Percentiles rank a stretch among this genome's conserved stretches.
These are phyloP conservation scores for Dissophora ornata DNA, from an alignment of 192 early-diverging fungal genomes.

Conservation along the genomic window DNA sequence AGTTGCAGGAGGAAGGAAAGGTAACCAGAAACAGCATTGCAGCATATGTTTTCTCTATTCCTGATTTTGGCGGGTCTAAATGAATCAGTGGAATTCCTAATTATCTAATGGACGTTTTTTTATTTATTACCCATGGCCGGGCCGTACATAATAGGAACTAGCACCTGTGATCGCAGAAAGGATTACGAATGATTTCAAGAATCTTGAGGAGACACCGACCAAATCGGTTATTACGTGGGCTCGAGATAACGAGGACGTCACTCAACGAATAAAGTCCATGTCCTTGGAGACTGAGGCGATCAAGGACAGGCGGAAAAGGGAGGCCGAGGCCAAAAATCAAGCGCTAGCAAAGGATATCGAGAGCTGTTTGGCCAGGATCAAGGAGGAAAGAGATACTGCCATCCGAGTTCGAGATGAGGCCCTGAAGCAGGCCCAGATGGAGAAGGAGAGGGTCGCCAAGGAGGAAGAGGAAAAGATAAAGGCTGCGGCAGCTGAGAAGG, in stretches of 20 bases:
- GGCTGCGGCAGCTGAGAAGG: constrained; percentile 20
- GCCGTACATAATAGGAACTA: constrained; percentile 1
- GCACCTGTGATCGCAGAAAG: constrained; percentile 17
- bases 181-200: constrained; percentile 17
- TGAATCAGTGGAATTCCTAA: too few species aligned
- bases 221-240: background rate
- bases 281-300: constrained; percentile 21
- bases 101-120: too few species aligned
- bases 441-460: constrained; percentile 37
- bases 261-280: constrained; percentile 14
- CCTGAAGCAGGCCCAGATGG: constrained; percentile 3
- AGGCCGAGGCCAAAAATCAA: constrained; percentile 32
- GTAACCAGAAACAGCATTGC: constrained; percentile 21
- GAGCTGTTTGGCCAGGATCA: constrained; percentile 14
- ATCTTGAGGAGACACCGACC: background rate
- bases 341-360: constrained; percentile 25
- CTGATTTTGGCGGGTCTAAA: too few species aligned
- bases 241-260: constrained; percentile 17
- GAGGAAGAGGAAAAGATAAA: constrained; percentile 37
- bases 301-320: constrained; percentile 33
- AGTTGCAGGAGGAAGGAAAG: constrained; percentile 33
- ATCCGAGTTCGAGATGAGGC: constrained; percentile 32
- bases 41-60: too few species aligned
- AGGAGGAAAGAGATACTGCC: constrained; percentile 39
- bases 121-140: background rate